Evolutionary conservation across 768 basidiomycete genomes (phyloP), one percentile per base, ranked within the genome.

Genomic region (Leccinum truebloodii): DNA sequence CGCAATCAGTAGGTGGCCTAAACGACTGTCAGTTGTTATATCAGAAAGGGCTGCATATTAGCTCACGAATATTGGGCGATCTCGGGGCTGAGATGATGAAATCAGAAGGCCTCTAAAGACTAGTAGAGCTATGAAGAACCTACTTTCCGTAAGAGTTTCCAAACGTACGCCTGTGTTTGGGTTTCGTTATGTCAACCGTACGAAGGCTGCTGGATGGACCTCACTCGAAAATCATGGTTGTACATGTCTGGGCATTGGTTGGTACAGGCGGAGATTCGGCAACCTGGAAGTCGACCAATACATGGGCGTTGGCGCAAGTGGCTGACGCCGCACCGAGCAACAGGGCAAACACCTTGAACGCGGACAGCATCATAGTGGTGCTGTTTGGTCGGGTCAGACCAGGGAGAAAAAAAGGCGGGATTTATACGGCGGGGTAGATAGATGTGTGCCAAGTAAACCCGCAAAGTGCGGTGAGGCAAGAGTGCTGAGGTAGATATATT

Each of bases 1-100:
- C 90, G 70, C 90, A 92, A 65, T 87, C 82, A 10, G 83, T 82
- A 0, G 90, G 89, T 26, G 90, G 90, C 24, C 88, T 90, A 62
- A 7, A 37, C 24, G 1, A 1, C 28, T 30, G 28, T 30, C 28
- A 30, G 2, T 30, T 30, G 32, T 8, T 35, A 44, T 35, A 54
- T 28, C 18, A 14, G 32, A 44, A 2, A 32, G 22, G n/a, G 12
- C 6, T 59, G 24, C 18, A 14, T 20, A 20, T 5, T 4, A 10
- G 70, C 82, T 62, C 67, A 88, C 89, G 73, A 77, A 62, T 83
- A 84, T 59, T 86, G 77, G 5, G 88, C 86, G 13, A 88, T 76
- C 69, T 88, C 88, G 12, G 86, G 79, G 52, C 88, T 90, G 54
- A 49, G 57, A 26, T 49, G 22, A 39, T 52, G 32, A n/a, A 13